Base-by-base conservation (phyloP, 192 early-diverging fungal genomes). In the Geranomyces variabilis region DNA sequence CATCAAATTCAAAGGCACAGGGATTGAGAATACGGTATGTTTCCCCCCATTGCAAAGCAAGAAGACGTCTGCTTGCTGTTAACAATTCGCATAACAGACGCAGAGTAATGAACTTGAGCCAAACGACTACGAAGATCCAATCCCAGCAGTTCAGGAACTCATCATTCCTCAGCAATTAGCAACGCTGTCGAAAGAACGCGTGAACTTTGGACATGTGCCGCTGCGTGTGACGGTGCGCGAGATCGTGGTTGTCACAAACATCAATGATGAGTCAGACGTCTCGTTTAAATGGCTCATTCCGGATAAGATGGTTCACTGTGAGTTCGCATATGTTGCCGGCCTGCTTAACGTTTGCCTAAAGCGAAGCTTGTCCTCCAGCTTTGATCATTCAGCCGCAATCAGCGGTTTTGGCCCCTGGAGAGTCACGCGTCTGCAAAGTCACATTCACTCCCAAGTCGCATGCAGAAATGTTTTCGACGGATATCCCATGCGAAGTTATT, bases 191-290 rank as follows among this genome's bases (percentile, higher is more conserved):
- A 56, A 78, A 70, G 86, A 87, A 63, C 77, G 83, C 43, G 71
- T 87, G 13, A 78, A 79, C 49, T 84, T 84, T 74, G 84, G 86
- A 28, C 66, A 80, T 67, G 64, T 87, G 5, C 86, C 83, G 1
- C 26, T 82, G 15, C 66, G 82, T 36, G 36, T 66, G 6, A 44
- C 78, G 22, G 44, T 79, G 14, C 66, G 84, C 15, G 63, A 83
- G 21, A 44, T 87, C 10, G 46, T 83, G 10, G 78, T 83, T 28
- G 65, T 87, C 13, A 58, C 61, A 53, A 87, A 87, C 69, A 63
- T 63, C 13, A 49, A 77, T 19, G 2, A 43, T 0, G 64, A 58
- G 1, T 45, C 48, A 5, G 67, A 75, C 9, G 53, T 86, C 0
- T 78, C 78, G 13, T 84, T 83, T 72, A 78, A 60, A 41, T 87